These are phyloP conservation scores for Xylariaceae sp. DNA, from an alignment of 2,329 filamentous ascomycete genomes.

Conservation along the genomic window DNA sequence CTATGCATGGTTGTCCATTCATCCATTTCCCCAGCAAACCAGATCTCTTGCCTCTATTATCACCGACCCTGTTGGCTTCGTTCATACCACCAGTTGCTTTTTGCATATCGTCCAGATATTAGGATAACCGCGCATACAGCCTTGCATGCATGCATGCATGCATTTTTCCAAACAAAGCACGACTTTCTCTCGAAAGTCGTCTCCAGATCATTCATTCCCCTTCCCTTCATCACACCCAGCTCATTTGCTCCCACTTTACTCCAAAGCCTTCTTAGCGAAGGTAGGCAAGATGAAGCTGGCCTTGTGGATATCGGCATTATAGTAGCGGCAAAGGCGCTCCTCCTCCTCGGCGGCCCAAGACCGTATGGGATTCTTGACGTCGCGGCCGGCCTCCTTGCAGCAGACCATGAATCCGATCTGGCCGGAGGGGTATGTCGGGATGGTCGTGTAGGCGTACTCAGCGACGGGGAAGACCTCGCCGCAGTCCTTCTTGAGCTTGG, in stretches of 20 bases:
- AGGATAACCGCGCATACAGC: no score
- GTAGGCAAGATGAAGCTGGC: constrained; percentile 89
- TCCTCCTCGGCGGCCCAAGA: constrained; percentile 83
- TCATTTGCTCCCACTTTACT: constrained; percentile 36
- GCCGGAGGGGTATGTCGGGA: constrained; percentile 96
- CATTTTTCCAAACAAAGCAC: no score
- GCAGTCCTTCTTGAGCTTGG: constrained; percentile 94
- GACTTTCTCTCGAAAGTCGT: no score
- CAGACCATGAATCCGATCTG: constrained; percentile 99
- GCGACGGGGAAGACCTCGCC: constrained; percentile 94
- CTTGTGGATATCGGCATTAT: constrained; percentile 95
- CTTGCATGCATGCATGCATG: no score
- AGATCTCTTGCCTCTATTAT: no score
- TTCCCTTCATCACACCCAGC: not conserved
- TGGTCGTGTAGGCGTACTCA: constrained; percentile 99
- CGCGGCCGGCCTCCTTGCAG: constrained; percentile 82
- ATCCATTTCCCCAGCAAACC: no score
- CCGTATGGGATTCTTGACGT: constrained; percentile 82
- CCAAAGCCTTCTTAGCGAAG: constrained; percentile 77
- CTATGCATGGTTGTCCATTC: no score
- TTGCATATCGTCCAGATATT: no score
- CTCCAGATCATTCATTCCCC: not conserved
- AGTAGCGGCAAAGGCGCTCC: constrained; percentile 90
- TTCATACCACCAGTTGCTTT: no score
- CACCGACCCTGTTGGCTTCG: no score